Conservation (phyloP, 1,284 basidiomycete genomes). For the Neolentinus lepideus region DNA sequence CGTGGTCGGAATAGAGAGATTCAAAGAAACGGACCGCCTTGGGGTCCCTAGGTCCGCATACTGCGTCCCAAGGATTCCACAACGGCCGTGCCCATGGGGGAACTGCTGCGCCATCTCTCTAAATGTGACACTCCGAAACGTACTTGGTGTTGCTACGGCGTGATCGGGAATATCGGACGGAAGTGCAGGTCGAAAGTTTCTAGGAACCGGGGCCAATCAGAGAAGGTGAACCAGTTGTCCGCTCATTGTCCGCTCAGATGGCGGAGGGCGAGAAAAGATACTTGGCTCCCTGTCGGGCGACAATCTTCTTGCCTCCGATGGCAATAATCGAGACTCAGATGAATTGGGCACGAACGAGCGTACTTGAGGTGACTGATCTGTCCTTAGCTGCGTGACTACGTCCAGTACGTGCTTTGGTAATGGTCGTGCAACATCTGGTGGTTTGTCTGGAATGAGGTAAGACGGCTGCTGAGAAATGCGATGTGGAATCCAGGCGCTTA, state of each 20-base stretch:
- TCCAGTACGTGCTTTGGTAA: conserved; percentile 4
- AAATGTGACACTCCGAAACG: background rate
- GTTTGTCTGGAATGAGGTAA: background rate
- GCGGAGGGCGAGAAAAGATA: background rate
- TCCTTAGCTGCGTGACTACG: background rate
- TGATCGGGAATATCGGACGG: background rate
- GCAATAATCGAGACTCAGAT: background rate
- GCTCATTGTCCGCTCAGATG: background rate
- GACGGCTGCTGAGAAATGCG: conserved; percentile 1
- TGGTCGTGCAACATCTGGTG: background rate
- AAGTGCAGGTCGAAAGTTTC: background rate
- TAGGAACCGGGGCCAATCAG: background rate
- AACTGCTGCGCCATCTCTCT: background rate
- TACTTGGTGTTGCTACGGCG: background rate
- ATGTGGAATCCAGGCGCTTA: conserved; percentile 28
- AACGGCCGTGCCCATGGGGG: too few relatives aligned
- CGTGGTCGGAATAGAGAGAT: background rate
- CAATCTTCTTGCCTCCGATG: background rate
- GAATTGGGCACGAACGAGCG: background rate
- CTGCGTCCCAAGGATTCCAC: too few relatives aligned
- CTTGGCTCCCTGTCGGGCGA: background rate
- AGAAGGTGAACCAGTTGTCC: background rate
- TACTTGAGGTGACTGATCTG: background rate
- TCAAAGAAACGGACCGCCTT: background rate
- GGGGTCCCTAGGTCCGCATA: too few relatives aligned